Percentiles rank a stretch among this genome's conserved stretches.
These are phyloP conservation scores for Fusarium sp. DNA, from an alignment of 2,329 filamentous ascomycete species.

Conservation along the genomic window DNA sequence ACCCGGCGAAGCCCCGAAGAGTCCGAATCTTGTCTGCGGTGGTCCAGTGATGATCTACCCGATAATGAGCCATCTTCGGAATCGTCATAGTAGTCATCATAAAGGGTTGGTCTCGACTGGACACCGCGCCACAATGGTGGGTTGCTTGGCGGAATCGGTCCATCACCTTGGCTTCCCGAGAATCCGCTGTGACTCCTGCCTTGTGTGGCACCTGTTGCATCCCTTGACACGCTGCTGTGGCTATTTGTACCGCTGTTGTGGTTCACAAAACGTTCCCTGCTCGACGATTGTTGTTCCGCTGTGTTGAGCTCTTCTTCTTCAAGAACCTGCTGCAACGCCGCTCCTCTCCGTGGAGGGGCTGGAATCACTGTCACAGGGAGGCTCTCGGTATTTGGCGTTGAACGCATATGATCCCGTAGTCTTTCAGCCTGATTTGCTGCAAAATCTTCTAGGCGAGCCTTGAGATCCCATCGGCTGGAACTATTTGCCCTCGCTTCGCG, in stretches of 20 bases:
- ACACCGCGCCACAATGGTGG: slow-evolving; percentile 62
- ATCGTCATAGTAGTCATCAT: slow-evolving; percentile 50
- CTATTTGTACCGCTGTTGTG: slow-evolving; percentile 39
- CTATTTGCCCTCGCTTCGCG: slow-evolving; percentile 32
- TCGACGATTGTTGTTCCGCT: slow-evolving; percentile 29
- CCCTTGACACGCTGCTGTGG: slow-evolving; percentile 46
- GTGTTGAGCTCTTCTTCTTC: slow-evolving; percentile 63
- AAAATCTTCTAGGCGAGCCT: slow-evolving; percentile 70
- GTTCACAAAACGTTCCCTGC: slow-evolving; percentile 26
- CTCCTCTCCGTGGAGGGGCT: slow-evolving; percentile 69
- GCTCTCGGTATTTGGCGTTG: slow-evolving; percentile 66
- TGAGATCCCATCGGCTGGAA: slow-evolving; percentile 66
- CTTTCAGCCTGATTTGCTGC: slow-evolving; percentile 71
- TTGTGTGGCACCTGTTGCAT: slow-evolving; percentile 40
- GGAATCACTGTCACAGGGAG: slow-evolving; percentile 72
- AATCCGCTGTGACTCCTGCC: slow-evolving; percentile 44
- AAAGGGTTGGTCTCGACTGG: slow-evolving; percentile 50
- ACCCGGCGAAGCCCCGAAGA: slow-evolving; percentile 41
- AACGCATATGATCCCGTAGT: slow-evolving; percentile 67
- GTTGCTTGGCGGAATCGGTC: slow-evolving; percentile 50
- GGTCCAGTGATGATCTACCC: slow-evolving; percentile 49
- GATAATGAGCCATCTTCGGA: slow-evolving; percentile 51
- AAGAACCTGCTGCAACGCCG: slow-evolving; percentile 67
- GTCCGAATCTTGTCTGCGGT: slow-evolving; percentile 46
- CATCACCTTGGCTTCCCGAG: slow-evolving; percentile 45